A percentile compares a stretch with the other conserved stretches of the same genome.
These are phyloP conservation scores for Chlamydomonas sphaeroides DNA, from an alignment of 139 green algal species.

Conservation along the genomic window DNA sequence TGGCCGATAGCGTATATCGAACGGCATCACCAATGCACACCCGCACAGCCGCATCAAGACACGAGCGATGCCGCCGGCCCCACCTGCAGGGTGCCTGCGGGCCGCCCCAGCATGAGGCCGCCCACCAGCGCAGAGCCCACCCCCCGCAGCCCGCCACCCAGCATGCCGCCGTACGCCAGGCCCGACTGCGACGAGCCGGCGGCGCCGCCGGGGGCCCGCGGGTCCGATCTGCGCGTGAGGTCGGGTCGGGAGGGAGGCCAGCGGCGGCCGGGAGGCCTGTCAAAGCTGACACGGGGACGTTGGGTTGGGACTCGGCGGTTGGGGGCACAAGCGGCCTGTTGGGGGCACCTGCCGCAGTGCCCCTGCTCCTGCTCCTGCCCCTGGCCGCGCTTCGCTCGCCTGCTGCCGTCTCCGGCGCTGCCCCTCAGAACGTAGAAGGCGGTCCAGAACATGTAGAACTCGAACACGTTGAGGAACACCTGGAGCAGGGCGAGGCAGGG, in stretches of 20 bases:
- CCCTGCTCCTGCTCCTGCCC: too few relatives aligned
- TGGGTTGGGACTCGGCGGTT: too few relatives aligned
- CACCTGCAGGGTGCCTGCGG: constrained; percentile 24
- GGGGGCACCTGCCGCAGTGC: too few relatives aligned
- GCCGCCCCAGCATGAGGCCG: constrained; percentile 1
- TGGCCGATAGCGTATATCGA: too few relatives aligned
- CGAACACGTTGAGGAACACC: constrained; percentile 72
- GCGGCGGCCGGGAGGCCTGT: too few relatives aligned
- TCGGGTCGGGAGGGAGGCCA: neutral
- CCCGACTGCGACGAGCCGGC: too few relatives aligned
- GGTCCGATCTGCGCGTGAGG: neutral
- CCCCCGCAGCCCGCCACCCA: constrained; percentile 7
- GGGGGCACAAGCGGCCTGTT: too few relatives aligned
- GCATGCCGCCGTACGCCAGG: too few relatives aligned
- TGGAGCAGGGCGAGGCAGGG: too few relatives aligned
- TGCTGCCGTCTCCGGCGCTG: constrained; percentile 3
- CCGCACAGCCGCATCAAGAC: too few relatives aligned
- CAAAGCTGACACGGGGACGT: too few relatives aligned
- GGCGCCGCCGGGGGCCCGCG: neutral
- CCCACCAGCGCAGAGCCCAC: constrained; percentile 18
- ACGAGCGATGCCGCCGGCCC: neutral
- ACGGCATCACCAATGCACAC: too few relatives aligned
- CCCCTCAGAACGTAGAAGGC: constrained; percentile 86
- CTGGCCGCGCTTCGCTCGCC: constrained; percentile 8
- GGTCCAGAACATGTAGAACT: constrained; percentile 86